Evolutionary conservation across 331 rosid species (phyloP).

Genomic region (Dryas integrifolia): DNA sequence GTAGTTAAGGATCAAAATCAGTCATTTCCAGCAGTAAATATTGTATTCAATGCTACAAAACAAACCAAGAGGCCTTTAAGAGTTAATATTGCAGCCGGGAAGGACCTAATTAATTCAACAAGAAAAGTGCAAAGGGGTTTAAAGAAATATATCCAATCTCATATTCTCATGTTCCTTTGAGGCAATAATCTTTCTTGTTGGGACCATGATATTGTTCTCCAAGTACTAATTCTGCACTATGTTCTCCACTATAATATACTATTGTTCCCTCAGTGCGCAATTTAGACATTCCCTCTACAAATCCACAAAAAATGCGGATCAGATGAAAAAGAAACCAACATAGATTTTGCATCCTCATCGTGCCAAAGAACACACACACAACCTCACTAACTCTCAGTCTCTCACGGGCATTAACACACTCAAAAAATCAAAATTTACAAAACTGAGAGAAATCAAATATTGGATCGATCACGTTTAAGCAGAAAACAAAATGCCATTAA

Average conservation of each 20-base stretch:
- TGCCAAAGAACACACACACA: too few relatives aligned
- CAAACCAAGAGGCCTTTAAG: neutral
- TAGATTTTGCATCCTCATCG: neutral
- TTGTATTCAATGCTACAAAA: conserved; percentile 13
- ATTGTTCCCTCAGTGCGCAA: conserved; percentile 27
- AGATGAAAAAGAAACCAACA: neutral
- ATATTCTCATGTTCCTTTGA: conserved; percentile 1
- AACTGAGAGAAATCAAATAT: neutral
- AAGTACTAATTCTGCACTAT: conserved; percentile 27
- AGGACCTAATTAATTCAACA: neutral
- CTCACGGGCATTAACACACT: neutral
- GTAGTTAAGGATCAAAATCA: conserved; percentile 2
- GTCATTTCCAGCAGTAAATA: conserved; percentile 13
- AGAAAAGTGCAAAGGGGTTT: neutral
- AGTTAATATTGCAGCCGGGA: neutral
- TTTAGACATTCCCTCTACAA: conserved; percentile 18
- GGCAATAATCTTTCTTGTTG: conserved; percentile 14
- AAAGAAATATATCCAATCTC: neutral
- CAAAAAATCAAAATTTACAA: neutral
- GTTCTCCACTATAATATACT: conserved; percentile 24
- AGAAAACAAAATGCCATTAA: conserved; percentile 25
- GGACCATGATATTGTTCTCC: conserved; percentile 36
- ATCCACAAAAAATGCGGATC: conserved; percentile 22
- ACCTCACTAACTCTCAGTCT: neutral
- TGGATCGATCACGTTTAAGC: conserved; percentile 9